Base-by-base conservation (phyloP, 1,139 yeast genomes). In the Pneumocystis oryctolagi region DNA sequence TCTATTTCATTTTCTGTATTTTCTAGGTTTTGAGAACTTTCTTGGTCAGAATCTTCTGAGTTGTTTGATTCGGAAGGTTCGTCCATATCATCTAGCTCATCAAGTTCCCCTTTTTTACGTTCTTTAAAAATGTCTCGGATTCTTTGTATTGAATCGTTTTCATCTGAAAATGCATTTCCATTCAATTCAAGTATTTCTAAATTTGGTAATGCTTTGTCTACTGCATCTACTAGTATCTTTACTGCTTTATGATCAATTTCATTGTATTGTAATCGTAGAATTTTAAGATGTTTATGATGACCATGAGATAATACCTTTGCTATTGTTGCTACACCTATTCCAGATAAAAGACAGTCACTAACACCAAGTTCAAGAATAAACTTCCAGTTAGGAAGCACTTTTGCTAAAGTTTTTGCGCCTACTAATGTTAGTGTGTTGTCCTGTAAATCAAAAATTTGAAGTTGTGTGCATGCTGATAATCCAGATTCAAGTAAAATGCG, bases 81-180 rank as follows among this genome's bases (percentile, higher is more conserved):
- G 76, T 92, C 98, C 77, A 94, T 81, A 70, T 92, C 98, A 70
- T 92, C 97, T 65, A 89, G 79, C 69, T 89, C 97, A 70, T 89
- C 97, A 39, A 92, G 74, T 72, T 85, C 94, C 64, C 96, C 95
- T 65, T 76, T 74, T 0, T 90, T 94, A 71, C 89, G 82, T 58
- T 79, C 81, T 67, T 84, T 88, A 69, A 92, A 89, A 30, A 85
- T 73, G 31, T 78, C 81, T 62, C 75, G 77, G 66, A 92, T 80
- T 61, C 77, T 76, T 59, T 80, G 82, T 61, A 85, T 75, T 30
- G 82, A 73, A 60, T 80, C 81, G 53, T 83, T 79, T 68, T 89
- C 97, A 70, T 89, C 96, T 60, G 85, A 84, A 66, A 92, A 86
- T 71, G 87, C 80, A 76, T 92, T 92, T 71, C 99, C 99, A 70